Evolutionary conservation across 2,329 filamentous ascomycete species (phyloP).

Genomic region (Diplodia seriata): DNA sequence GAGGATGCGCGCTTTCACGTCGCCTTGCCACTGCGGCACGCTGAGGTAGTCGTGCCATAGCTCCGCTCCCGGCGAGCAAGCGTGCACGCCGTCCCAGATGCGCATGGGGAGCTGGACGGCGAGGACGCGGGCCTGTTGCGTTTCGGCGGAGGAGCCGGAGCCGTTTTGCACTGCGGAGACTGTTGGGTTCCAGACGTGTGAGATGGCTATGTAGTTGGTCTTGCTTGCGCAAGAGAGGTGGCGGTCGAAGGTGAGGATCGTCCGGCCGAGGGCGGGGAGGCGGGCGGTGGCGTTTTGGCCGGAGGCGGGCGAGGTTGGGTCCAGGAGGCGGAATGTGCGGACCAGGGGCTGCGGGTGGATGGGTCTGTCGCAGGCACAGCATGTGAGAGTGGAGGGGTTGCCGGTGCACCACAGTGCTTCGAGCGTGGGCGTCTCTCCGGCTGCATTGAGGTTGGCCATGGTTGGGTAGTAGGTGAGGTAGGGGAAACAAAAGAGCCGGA

Average conservation of each 20-base stretch:
- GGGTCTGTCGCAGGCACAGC: not conserved
- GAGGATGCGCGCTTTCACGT: constrained; percentile 26
- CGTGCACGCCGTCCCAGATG: not conserved
- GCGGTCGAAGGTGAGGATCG: constrained; percentile 7
- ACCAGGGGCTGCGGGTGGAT: not conserved
- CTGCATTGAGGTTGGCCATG: not conserved
- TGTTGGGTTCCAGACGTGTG: constrained; percentile 28
- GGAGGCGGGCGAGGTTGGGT: not conserved
- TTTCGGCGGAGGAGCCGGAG: too few relatives aligned
- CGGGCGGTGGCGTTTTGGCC: not conserved
- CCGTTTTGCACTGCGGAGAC: constrained; percentile 22
- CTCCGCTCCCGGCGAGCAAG: too few relatives aligned
- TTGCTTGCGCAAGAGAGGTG: not conserved
- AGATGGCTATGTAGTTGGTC: constrained; percentile 18
- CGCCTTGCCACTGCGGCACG: constrained; percentile 34
- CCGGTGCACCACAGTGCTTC: not conserved
- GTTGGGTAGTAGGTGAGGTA: not conserved
- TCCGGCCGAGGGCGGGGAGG: not conserved
- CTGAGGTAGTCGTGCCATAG: constrained; percentile 38
- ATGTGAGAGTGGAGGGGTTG: not conserved
- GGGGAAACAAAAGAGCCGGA: not conserved
- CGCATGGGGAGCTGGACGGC: not conserved
- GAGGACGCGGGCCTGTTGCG: too few relatives aligned
- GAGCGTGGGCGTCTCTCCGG: not conserved
- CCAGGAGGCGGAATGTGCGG: not conserved